Evolutionary conservation across 805 yeast genomes (phyloP).

Genomic region (Pichia eremophila): DNA sequence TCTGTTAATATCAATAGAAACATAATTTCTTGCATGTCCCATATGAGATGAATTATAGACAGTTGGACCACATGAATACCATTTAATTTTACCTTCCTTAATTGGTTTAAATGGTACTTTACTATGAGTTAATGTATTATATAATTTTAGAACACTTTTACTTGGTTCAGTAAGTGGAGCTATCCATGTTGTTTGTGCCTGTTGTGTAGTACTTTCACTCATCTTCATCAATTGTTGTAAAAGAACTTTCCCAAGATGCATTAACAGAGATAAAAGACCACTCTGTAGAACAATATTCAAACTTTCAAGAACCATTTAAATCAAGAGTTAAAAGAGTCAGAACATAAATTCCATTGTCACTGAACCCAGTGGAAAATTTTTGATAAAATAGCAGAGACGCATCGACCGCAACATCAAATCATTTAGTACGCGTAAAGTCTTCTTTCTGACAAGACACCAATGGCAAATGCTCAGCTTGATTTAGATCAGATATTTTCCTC

Average conservation of each 20-base stretch:
- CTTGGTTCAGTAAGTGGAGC: conserved; percentile 17
- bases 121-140: conserved; percentile 74
- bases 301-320: no score
- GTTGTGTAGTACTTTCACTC: background rate
- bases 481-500: no score
- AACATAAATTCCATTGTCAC: no score
- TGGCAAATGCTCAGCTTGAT: no score
- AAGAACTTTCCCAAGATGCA: conserved; percentile 1
- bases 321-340: no score
- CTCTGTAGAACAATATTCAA: no score
- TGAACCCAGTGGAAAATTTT: no score
- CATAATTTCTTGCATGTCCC: conserved; percentile 99
- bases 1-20: conserved; percentile 86
- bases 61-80: conserved; percentile 99
- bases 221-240: conserved; percentile 11
- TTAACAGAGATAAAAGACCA: background rate
- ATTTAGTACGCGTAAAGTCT: no score
- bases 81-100: conserved; percentile 55
- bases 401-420: no score
- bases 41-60: conserved; percentile 93
- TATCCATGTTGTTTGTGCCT: conserved; percentile 17
- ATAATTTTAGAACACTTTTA: conserved; percentile 41
- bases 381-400: no score
- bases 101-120: conserved; percentile 75
- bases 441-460: no score